Conservation (phyloP, 1,139 yeast species). For the Debaryomyces psychrophilus region DNA sequence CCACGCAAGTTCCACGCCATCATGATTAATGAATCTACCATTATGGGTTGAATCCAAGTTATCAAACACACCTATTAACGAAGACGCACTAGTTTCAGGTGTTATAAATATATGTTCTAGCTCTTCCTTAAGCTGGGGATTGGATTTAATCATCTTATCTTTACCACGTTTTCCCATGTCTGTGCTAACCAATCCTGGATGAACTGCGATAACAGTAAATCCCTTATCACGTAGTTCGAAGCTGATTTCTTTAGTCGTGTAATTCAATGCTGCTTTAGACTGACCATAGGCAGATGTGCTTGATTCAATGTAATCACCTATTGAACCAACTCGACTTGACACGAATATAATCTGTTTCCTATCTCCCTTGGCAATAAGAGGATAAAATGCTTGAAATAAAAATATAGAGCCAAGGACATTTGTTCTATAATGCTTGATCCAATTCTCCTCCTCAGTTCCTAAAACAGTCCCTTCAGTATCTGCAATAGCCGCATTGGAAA, state of each 20-base stretch:
- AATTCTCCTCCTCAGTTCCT: neutral
- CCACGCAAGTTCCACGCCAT: slow-evolving; percentile 16
- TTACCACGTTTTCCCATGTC: slow-evolving; percentile 23
- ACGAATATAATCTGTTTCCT: slow-evolving; percentile 29
- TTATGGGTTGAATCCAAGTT: slow-evolving; percentile 9
- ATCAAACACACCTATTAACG: slow-evolving; percentile 11
- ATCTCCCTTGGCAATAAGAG: slow-evolving; percentile 23
- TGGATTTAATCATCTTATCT: neutral
- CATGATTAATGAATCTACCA: slow-evolving; percentile 16
- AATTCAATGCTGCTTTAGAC: slow-evolving; percentile 36
- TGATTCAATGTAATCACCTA: slow-evolving; percentile 16
- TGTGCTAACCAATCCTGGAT: slow-evolving; percentile 36
- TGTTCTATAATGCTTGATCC: slow-evolving; percentile 4
- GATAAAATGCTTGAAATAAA: slow-evolving; percentile 28
- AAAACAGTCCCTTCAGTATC: slow-evolving; percentile 6
- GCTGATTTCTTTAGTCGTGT: slow-evolving; percentile 22
- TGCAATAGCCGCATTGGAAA: slow-evolving; percentile 8
- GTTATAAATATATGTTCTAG: slow-evolving; percentile 4
- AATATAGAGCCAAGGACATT: slow-evolving; percentile 23
- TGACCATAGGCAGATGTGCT: slow-evolving; percentile 27
- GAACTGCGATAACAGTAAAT: slow-evolving; percentile 28
- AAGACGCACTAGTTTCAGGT: slow-evolving; percentile 13
- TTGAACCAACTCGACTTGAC: slow-evolving; percentile 29
- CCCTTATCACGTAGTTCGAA: slow-evolving; percentile 25
- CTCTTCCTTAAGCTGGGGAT: neutral